Conservation (phyloP, 1,284 basidiomycete genomes). For the Heterobasidion irregulare region DNA sequence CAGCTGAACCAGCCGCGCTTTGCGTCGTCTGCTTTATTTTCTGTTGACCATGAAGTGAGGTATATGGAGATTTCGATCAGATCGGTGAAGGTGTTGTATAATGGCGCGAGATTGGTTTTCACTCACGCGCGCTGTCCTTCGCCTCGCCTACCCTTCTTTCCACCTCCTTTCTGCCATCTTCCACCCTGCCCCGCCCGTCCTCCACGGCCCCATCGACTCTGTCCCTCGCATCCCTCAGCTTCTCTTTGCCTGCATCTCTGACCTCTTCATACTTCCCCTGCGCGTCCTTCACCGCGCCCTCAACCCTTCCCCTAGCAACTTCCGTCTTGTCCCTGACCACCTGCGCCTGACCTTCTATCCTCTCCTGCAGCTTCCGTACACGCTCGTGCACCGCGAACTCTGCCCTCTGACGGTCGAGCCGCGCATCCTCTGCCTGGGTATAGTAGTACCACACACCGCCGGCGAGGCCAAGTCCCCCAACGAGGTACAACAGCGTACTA, state of each 20-base stretch:
- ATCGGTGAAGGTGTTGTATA: too few species aligned
- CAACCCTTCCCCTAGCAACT: neutral
- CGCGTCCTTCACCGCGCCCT: neutral
- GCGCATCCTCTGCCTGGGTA: neutral
- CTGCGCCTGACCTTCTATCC: neutral
- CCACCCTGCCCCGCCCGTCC: constrained; percentile 3
- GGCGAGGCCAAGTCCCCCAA: constrained; percentile 2
- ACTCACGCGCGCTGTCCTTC: constrained; percentile 3
- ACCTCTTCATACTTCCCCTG: constrained; percentile 1
- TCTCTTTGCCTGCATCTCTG: constrained; percentile 2
- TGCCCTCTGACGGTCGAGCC: neutral
- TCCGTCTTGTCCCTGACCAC: neutral
- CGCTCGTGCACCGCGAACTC: neutral
- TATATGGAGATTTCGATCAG: too few species aligned
- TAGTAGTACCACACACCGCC: constrained; percentile 13
- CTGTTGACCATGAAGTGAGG: neutral
- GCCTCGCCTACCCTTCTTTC: constrained; percentile 5
- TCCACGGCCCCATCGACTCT: neutral
- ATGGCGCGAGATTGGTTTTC: too few species aligned
- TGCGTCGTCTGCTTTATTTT: constrained; percentile 6
- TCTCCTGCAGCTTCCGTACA: neutral
- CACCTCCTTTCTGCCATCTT: constrained; percentile 6
- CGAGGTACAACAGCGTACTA: constrained; percentile 2
- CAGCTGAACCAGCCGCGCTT: constrained; percentile 10
- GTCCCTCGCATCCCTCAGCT: constrained; percentile 5